Base-by-base conservation (phyloP, 768 basidiomycete genomes). In the Tricholoma furcatifolium region DNA sequence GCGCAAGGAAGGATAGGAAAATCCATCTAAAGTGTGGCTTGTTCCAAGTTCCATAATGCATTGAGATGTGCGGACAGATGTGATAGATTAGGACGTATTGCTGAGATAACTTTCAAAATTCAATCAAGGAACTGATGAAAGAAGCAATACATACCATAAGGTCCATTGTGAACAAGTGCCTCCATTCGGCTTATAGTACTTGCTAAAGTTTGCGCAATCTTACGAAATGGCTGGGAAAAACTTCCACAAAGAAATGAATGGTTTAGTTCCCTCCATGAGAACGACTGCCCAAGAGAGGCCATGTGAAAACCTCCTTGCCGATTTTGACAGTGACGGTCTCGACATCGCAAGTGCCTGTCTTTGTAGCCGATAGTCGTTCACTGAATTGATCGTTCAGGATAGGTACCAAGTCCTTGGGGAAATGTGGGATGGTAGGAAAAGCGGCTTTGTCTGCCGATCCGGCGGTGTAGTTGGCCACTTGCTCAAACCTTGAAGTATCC, bases 261-360 rank as follows among this genome's bases (percentile, higher is more conserved):
- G 3, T 41, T 23, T n/a, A 24, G 2, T 18, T 32, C 39, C 41
- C 49, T 44, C 44, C 36, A 50, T 51, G 11, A 17, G 39, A 30
- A 64, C 55, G 65, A 54, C 44, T 54, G 42, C 67, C 70, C 46
- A 54, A 63, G 45, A 76, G 54, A 20, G 64, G 63, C 81, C 79
- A 91, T 45, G 69, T 69, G 58, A 61, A 69, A 5, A 81, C 67
- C 7, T 88, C 83, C 64, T 85, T 88, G 10, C 89, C 91, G 35
- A 92, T 88, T 65, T 79, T 87, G 41, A 85, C 71, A 36, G 74
- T 72, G n/a, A 93, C 63, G 44, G 74, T 70, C 40, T 76, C 75
- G 2, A 78, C 80, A 40, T 79, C 72, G 59, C 87, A 83, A 1
- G 68, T 65, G 1, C 81, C 82, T 2, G 77, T 74, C 47, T 64